Percentiles rank a stretch among this genome's conserved stretches.
These are phyloP conservation scores for Mycena leptocephala DNA, from an alignment of 768 basidiomycete species.

Conservation along the genomic window DNA sequence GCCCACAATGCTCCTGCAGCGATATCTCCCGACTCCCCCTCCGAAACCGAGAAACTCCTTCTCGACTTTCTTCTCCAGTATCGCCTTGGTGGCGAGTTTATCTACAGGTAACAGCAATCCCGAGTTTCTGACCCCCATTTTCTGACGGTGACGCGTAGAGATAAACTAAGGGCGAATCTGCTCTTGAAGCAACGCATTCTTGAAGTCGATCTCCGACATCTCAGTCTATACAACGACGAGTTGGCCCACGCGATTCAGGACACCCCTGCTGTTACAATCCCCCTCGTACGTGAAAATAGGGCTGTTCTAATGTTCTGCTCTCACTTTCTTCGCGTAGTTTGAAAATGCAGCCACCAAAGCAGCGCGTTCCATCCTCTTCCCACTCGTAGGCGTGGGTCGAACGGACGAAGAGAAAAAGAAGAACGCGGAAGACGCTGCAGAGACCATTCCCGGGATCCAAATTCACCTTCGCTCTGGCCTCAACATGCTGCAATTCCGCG, in stretches of 20 bases:
- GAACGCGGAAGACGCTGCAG: constrained; percentile 58
- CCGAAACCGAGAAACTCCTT: constrained; percentile 86
- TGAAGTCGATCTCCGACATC: constrained; percentile 87
- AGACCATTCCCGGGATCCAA: constrained; percentile 80
- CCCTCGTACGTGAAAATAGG: constrained; percentile 72
- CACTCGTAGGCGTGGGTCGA: constrained; percentile 72
- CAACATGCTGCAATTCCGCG: constrained; percentile 95
- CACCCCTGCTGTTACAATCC: constrained; percentile 89
- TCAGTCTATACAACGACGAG: constrained; percentile 93
- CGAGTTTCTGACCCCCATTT: background rate
- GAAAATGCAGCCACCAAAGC: constrained; percentile 92
- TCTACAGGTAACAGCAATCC: constrained; percentile 79
- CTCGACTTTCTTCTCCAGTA: constrained; percentile 92
- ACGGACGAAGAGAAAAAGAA: constrained; percentile 61
- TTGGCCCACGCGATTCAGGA: constrained; percentile 94
- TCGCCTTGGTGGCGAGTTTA: constrained; percentile 91
- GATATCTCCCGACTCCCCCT: constrained; percentile 78
- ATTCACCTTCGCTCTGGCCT: constrained; percentile 91
- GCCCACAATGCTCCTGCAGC: constrained; percentile 77
- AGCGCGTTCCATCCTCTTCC: constrained; percentile 88
- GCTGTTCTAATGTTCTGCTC: background rate
- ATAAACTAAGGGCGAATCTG: constrained; percentile 91
- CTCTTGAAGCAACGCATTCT: constrained; percentile 91
- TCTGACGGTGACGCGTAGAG: constrained; percentile 59
- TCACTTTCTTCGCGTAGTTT: constrained; percentile 68